These are phyloP conservation scores for Quambalaria eucalypti DNA, from an alignment of 1,284 basidiomycete genomes.

Conservation along the genomic window DNA sequence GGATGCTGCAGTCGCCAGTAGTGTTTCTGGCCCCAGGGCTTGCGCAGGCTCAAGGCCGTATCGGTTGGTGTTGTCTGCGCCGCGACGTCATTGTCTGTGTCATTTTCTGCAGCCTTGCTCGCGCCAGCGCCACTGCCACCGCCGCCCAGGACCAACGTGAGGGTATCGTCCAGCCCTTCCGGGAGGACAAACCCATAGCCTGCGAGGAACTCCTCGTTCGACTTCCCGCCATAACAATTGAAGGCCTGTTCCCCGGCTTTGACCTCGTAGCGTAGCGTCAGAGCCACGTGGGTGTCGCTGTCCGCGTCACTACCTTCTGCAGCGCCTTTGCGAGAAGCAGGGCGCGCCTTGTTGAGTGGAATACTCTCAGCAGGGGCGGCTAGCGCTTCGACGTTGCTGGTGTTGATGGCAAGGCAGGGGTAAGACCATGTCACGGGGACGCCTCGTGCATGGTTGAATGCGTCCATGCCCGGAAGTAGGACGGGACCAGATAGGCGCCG, in stretches of 20 bases:
- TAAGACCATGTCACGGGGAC: slow-evolving; percentile 31
- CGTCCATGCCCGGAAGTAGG: slow-evolving; percentile 37
- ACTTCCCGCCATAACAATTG: slow-evolving; percentile 44
- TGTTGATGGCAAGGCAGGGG: not conserved
- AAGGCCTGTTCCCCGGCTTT: slow-evolving; percentile 17
- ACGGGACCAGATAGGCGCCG: slow-evolving; percentile 14
- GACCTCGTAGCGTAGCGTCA: slow-evolving; percentile 4
- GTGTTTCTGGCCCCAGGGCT: not conserved
- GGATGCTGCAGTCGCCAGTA: not conserved
- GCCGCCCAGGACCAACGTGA: slow-evolving; percentile 6
- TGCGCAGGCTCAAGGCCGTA: not conserved
- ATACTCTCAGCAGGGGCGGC: not conserved
- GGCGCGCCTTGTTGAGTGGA: no score
- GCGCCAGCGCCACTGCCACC: not conserved
- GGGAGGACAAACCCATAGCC: slow-evolving; percentile 30
- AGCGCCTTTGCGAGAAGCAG: no score
- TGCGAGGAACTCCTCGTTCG: slow-evolving; percentile 36
- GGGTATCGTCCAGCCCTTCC: not conserved
- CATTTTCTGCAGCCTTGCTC: not conserved
- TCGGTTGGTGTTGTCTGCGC: not conserved
- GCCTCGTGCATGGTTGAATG: slow-evolving; percentile 33
- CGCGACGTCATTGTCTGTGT: not conserved
- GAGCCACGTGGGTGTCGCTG: not conserved
- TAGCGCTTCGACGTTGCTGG: not conserved
- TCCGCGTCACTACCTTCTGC: not conserved